A percentile compares a stretch with the other conserved stretches of the same genome.
Conservation (phyloP, 176 grass and related monocot species). For the Calamus simplicifolius region DNA sequence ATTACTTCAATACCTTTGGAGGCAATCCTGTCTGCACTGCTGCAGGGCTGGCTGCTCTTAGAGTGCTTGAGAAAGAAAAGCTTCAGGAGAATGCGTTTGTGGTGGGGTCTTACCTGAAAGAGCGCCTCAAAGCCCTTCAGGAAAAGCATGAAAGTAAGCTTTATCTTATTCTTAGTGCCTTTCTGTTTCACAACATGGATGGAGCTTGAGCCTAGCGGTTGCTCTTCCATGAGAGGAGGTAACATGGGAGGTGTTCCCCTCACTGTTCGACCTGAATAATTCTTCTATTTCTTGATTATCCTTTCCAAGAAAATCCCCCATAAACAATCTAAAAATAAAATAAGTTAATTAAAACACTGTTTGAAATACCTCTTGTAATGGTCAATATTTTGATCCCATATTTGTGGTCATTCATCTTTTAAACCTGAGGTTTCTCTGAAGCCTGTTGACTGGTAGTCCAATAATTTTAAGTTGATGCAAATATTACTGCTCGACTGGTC, state of each 20-base stretch:
- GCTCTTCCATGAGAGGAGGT: too few species aligned
- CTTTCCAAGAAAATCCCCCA: not conserved
- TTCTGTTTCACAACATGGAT: constrained; percentile 5
- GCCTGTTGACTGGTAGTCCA: too few species aligned
- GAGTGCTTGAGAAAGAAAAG: constrained; percentile 64
- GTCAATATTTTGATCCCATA: too few species aligned
- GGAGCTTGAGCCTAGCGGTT: not conserved
- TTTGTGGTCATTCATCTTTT: too few species aligned
- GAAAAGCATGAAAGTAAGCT: constrained; percentile 71
- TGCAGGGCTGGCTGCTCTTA: constrained; percentile 71
- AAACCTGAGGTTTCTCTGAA: too few species aligned
- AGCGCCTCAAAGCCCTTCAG: constrained; percentile 55
- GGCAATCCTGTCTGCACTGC: constrained; percentile 81
- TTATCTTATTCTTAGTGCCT: not conserved
- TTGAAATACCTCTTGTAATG: too few species aligned
- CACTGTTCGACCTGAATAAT: too few species aligned
- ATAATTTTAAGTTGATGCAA: too few species aligned
- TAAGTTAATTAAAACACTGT: too few species aligned
- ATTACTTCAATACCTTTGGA: constrained; percentile 95
- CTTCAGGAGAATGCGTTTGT: constrained; percentile 76
- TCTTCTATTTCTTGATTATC: not conserved
- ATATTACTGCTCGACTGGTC: not conserved
- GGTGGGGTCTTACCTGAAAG: constrained; percentile 77
- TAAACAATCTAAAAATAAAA: too few species aligned
- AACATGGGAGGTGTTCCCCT: too few species aligned